These are phyloP conservation scores for Waitea zeae DNA, from an alignment of 1,284 basidiomycete species.

Conservation along the genomic window DNA sequence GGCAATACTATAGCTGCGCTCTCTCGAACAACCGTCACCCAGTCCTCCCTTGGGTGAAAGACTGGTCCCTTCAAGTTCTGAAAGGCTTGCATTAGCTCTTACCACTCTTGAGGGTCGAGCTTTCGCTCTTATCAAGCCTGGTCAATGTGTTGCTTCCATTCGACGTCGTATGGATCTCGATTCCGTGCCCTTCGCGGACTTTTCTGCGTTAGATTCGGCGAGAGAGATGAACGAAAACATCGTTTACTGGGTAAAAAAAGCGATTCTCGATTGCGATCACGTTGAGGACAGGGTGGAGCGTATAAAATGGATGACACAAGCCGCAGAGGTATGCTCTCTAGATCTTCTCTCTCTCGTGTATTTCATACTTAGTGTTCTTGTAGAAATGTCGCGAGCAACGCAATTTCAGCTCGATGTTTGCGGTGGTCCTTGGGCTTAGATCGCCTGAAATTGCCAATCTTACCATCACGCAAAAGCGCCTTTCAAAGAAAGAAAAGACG, in stretches of 20 bases:
- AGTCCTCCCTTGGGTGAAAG: neutral
- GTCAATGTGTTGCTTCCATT: neutral
- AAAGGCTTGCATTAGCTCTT: neutral
- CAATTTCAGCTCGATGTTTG: conserved; percentile 24
- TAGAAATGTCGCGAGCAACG: conserved; percentile 23
- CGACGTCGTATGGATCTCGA: neutral
- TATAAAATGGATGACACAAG: neutral
- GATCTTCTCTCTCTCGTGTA: too few relatives aligned
- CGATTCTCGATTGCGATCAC: neutral
- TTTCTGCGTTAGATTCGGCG: neutral
- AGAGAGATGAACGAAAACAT: neutral
- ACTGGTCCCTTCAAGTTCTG: neutral
- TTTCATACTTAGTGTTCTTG: neutral
- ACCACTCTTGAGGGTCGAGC: neutral
- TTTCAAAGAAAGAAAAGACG: too few relatives aligned
- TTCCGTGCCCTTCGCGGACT: neutral
- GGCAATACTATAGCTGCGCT: neutral
- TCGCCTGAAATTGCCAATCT: conserved; percentile 17
- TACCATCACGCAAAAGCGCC: too few relatives aligned
- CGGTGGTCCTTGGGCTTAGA: conserved; percentile 22
- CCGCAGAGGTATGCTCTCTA: neutral
- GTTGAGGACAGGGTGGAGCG: neutral
- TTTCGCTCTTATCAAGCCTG: neutral
- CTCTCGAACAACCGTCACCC: neutral
- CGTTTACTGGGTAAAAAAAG: neutral